Base-by-base conservation (phyloP, 495 filamentous ascomycete species). In the Acidomyces sp. region DNA sequence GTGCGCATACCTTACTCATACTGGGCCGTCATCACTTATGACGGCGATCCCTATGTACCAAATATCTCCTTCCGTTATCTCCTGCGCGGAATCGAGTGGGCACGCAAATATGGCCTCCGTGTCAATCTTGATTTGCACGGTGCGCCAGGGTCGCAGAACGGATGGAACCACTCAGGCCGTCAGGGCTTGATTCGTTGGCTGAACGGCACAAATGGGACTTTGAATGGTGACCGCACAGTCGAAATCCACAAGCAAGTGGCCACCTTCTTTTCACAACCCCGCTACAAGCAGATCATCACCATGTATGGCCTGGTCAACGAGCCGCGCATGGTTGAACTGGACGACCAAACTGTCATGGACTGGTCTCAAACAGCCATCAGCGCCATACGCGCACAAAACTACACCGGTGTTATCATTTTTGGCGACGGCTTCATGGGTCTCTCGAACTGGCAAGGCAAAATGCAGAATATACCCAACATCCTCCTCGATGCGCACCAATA, bases 81-180 rank as follows among this genome's bases (percentile, higher is more conserved):
- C 0, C 70, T 99, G 2, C 77, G 92, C 19, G 82, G 70, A 3
- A 92, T 99, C 49, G 92, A 99, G 53, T 96, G 80, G 62, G 79
- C 79, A 22, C 76, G 92, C n/a, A 85, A 88, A 52, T 82, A 94
- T 55, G 92, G 92, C 1, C 66, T 99, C 7, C 76, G 92, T 2
- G 78, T 99, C 27, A 99, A 96, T 45, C 77, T 99, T 4, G 92
- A 99, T 55, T 66, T 93, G 2, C 92, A 99, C 59, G 86, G 70
- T 13, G 79, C 73, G 15, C 82, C 82, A 16, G 81, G 78, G 7
- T 80, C 74, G 18, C 82, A 88, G 54, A 88, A 88, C 49, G 82
- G 82, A 13, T 85, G 84, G 56, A 84, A 85, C 55, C 85, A 86
- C 57, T 74, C 67, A 31, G 82, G 81, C 6, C 63, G 65, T 38